Evolutionary conservation across 108 stramenopile genomes (phyloP), one percentile per base, ranked within the genome.

Genomic region (Nitzschia sp.): DNA sequence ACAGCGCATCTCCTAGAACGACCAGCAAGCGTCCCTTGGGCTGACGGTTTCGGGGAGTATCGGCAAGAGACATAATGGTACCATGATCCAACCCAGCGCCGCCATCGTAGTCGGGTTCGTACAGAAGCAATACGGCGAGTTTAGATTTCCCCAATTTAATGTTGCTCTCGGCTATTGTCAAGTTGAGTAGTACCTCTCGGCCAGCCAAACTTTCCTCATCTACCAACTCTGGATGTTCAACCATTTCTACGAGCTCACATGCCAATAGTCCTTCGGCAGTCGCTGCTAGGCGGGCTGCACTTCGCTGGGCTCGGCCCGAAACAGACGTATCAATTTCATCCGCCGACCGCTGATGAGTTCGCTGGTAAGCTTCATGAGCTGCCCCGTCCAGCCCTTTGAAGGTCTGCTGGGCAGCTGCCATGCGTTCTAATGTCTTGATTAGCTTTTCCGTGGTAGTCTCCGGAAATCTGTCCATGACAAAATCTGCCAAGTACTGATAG

Each of bases 361-460:
- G 72, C 66, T 92, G 93, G 63, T 94, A 94, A 19, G 87, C 74
- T 72, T 92, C 93, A 59, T 94, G 89, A 21, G 90, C 86, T 0
- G 79, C 77, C 0, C 93, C 93, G 71, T 94, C 93, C 31, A 94
- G 70, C 23, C 82, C 78, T 66, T 93, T 93, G 65, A 94, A 75
- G 2, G 93, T 75, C 31, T 76, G 54, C 53, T 91, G 88, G 3
- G 86, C 62, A 45, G 70, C 34, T 21, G 90, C 79, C n/a, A 94
- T 67, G 2, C 70, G 71, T n/a, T 70, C 38, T 33, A 94, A 72
- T 1, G 90, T 77, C 33, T 75, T 64, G 27, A 56, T 42, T 6
- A 85, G 13, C 21, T 60, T 34, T 49, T 66, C 64, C 30, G 30
- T 30, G 23, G 60, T 3, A 4, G n/a, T 8, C 6, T 61, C 27